Evolutionary conservation across 495 filamentous ascomycete genomes (phyloP).

Genomic region (Hypoxylon subgilvum): DNA sequence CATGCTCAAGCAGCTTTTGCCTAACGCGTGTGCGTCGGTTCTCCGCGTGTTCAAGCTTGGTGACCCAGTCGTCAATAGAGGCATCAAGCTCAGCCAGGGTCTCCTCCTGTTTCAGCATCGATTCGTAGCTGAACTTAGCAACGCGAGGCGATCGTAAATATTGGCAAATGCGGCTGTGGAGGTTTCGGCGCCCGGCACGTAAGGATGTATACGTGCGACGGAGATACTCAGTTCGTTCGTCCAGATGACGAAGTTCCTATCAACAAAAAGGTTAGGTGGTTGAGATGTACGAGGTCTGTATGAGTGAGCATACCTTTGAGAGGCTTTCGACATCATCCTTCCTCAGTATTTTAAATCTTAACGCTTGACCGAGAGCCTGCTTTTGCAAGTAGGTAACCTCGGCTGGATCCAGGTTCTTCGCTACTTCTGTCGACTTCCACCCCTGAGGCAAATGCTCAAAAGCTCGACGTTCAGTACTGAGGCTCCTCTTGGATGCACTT

Average conservation of each 20-base stretch:
- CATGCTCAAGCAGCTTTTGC: constrained; percentile 79
- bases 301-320: constrained; percentile 57
- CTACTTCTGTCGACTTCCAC: constrained; percentile 59
- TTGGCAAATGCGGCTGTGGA: constrained; percentile 71
- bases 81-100: constrained; percentile 71
- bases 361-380: constrained; percentile 68
- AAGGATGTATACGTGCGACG: constrained; percentile 72
- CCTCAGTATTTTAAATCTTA: constrained; percentile 70
- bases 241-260: constrained; percentile 71
- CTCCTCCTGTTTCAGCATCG: constrained; percentile 75
- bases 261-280: constrained; percentile 31
- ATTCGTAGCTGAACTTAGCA: constrained; percentile 69
- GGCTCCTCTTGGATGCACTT: constrained; percentile 46
- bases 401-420: constrained; percentile 48
- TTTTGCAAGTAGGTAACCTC: constrained; percentile 63
- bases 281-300: not conserved
- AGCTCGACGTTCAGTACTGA: constrained; percentile 54
- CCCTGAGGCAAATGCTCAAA: constrained; percentile 65
- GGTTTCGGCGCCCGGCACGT: constrained; percentile 67
- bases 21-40: constrained; percentile 70
- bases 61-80: constrained; percentile 78
- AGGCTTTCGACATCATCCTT: constrained; percentile 70
- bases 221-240: constrained; percentile 74
- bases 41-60: constrained; percentile 75
- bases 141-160: constrained; percentile 68